Evolutionary conservation across 192 early-diverging fungal species (phyloP).

Genomic region (Diversispora eburnea): DNA sequence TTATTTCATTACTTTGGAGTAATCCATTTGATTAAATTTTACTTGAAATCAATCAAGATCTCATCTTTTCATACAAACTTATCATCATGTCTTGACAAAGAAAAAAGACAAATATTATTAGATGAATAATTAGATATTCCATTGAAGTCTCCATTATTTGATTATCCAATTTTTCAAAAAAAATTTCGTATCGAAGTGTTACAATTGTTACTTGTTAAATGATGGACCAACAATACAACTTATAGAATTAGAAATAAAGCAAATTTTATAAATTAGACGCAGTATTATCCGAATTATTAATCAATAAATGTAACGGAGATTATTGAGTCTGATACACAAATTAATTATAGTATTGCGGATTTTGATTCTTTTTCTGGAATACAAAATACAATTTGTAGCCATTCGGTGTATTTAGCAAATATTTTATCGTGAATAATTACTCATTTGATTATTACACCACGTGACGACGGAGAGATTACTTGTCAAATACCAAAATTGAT

Average conservation of each 20-base stretch:
- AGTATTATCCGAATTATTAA: conserved; percentile 4
- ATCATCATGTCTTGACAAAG: conserved; percentile 2
- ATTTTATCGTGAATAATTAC: neutral
- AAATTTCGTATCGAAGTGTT: conserved; percentile 1
- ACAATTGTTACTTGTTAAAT: neutral
- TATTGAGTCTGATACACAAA: neutral
- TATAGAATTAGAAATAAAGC: conserved; percentile 4
- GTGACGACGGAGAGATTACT: neutral
- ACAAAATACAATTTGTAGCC: neutral
- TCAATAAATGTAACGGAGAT: conserved; percentile 15
- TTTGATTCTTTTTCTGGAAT: neutral
- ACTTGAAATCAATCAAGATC: neutral
- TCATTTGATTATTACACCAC: neutral
- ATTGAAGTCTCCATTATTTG: neutral
- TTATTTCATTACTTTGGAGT: conserved; percentile 4
- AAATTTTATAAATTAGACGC: neutral
- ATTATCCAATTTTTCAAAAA: conserved; percentile 17
- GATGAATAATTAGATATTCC: neutral
- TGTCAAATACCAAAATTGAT: conserved; percentile 3
- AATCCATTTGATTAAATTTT: neutral
- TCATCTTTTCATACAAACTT: neutral
- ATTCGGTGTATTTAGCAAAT: neutral
- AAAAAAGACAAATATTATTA: neutral
- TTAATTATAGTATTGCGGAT: neutral
- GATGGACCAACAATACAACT: neutral